phyloP scores from a whole-genome alignment of 2,329 filamentous ascomycete genomes.

The Aspergillus nomiae region DNA sequence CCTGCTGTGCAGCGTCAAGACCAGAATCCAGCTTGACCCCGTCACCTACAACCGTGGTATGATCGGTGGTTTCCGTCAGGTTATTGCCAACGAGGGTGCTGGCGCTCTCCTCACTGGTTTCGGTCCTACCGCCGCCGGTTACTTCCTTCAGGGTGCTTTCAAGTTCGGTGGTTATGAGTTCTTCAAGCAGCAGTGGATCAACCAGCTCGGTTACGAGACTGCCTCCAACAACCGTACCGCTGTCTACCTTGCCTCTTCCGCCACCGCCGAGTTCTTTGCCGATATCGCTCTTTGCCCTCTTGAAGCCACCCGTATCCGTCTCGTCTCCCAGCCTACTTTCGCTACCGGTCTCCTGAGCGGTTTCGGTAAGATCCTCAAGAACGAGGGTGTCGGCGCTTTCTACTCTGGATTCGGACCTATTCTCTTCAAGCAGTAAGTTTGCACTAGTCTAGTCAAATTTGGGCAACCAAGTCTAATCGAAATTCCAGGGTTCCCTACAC shows the following conservation, averaged over 20 bases:
- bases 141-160: conserved; percentile 92
- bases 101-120: conserved; percentile 83
- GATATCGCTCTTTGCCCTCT: conserved; percentile 77
- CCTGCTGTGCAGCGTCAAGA: conserved; percentile 74
- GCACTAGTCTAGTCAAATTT: neutral
- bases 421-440: conserved; percentile 74
- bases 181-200: conserved; percentile 92
- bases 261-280: conserved; percentile 65
- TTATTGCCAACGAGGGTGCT: conserved; percentile 80
- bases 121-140: conserved; percentile 83
- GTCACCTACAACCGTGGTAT: conserved; percentile 85
- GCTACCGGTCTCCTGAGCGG: conserved; percentile 77
- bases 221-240: conserved; percentile 77
- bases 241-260: conserved; percentile 73
- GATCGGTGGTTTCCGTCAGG: conserved; percentile 83
- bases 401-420: conserved; percentile 91
- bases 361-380: conserved; percentile 80
- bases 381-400: conserved; percentile 81
- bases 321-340: conserved; percentile 85
- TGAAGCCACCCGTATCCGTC: conserved; percentile 90
- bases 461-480: neutral
- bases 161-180: conserved; percentile 96
- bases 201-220: conserved; percentile 74
- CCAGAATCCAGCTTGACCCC: conserved; percentile 90
- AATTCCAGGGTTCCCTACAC: conserved; percentile 77